A percentile compares a stretch with the other conserved stretches of the same genome.
Conservation (phyloP, 805 yeast genomes). For the Zygoascus bituminiphila region DNA sequence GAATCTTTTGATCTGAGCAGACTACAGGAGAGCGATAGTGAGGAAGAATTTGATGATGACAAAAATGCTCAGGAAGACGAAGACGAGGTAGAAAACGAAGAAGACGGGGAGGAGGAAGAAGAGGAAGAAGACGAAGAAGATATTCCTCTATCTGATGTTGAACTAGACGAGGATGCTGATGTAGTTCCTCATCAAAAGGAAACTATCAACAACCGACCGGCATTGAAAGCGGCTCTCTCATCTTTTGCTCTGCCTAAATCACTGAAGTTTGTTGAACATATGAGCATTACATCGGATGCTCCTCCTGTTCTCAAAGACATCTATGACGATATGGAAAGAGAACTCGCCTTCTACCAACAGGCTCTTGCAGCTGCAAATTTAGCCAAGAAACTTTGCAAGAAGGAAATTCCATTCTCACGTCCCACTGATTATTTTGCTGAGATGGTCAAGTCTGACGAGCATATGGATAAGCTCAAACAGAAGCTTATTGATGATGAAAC, state of each 20-base stretch:
- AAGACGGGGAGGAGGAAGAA: constrained; percentile 46
- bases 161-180: constrained; percentile 89
- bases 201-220: constrained; percentile 81
- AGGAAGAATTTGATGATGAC: constrained; percentile 30
- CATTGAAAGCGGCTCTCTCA: constrained; percentile 34
- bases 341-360: constrained; percentile 90
- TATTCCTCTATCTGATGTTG: constrained; percentile 83
- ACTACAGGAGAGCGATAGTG: constrained; percentile 26
- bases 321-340: constrained; percentile 93
- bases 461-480: constrained; percentile 86
- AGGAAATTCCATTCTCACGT: constrained; percentile 79
- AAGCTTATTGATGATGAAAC: constrained; percentile 68
- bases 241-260: constrained; percentile 41
- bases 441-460: constrained; percentile 96
- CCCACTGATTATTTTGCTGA: constrained; percentile 97
- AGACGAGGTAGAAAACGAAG: constrained; percentile 40
- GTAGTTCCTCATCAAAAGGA: constrained; percentile 85
- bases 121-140: constrained; percentile 72
- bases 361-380: constrained; percentile 74
- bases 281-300: constrained; percentile 53
- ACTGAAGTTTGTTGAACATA: constrained; percentile 76
- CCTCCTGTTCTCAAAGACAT: constrained; percentile 67
- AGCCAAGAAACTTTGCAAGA: constrained; percentile 56
- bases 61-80: constrained; percentile 34
- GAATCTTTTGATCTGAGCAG: constrained; percentile 24